Evolutionary conservation across 1,284 basidiomycete species (phyloP).

Genomic region (Trametes pubescens): DNA sequence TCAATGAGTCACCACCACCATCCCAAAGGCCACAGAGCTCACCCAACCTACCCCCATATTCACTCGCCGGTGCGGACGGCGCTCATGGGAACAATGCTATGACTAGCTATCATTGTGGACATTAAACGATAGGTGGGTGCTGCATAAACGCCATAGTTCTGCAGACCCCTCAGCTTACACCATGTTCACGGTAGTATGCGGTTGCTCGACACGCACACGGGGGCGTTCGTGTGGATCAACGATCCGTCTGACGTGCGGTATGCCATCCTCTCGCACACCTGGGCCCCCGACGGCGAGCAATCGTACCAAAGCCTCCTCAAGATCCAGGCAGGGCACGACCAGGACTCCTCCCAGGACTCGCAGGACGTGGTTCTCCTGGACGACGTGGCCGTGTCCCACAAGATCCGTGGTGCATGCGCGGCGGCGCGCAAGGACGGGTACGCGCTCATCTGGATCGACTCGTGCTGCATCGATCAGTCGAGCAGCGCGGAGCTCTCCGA

Average conservation of each 20-base stretch:
- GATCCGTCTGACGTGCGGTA: constrained; percentile 11
- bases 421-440: constrained; percentile 12
- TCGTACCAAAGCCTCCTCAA: constrained; percentile 8
- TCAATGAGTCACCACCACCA: neutral
- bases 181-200: constrained; percentile 7
- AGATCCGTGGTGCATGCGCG: constrained; percentile 7
- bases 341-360: too few relatives aligned
- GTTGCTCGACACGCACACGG: constrained; percentile 15
- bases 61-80: too few relatives aligned
- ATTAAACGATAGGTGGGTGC: neutral
- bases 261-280: constrained; percentile 22
- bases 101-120: neutral
- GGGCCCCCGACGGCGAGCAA: constrained; percentile 10
- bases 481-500: constrained; percentile 24
- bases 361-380: neutral
- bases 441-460: constrained; percentile 14
- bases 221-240: constrained; percentile 10
- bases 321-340: constrained; percentile 1
- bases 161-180: neutral
- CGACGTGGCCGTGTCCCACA: constrained; percentile 8
- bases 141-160: neutral
- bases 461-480: constrained; percentile 21
- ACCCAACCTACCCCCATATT: too few relatives aligned
- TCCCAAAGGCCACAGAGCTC: neutral
- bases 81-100: neutral